Conservation (phyloP, 352 stramenopile species). For the Globisporangium yorkense region DNA sequence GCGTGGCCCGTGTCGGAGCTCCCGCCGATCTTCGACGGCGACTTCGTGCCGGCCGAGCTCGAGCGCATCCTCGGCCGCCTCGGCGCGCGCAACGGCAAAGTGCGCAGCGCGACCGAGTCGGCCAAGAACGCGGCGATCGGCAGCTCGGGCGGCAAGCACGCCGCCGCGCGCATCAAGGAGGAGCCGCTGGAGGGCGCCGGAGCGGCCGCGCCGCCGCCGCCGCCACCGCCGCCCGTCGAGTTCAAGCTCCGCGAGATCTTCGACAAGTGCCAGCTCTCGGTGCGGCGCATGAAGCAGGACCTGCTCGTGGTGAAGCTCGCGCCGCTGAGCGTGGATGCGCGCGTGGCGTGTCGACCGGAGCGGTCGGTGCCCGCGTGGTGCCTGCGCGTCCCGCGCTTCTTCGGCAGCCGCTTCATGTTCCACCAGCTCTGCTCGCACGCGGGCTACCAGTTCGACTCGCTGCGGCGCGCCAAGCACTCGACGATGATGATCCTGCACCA, state of each 20-base stretch:
- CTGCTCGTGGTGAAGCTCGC: slow-evolving; percentile 73
- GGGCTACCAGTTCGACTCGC: slow-evolving; percentile 84
- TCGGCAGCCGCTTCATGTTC: slow-evolving; percentile 85
- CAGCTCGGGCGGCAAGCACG: slow-evolving; percentile 39
- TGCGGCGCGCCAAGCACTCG: slow-evolving; percentile 86
- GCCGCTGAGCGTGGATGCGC: neutral
- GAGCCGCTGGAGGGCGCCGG: slow-evolving; percentile 14
- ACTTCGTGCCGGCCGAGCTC: slow-evolving; percentile 72
- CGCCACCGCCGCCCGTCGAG: slow-evolving; percentile 26
- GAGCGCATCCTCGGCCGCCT: slow-evolving; percentile 71
- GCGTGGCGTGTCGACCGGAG: slow-evolving; percentile 29
- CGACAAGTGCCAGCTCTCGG: slow-evolving; percentile 39
- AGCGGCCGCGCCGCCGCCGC: neutral
- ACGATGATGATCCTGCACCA: slow-evolving; percentile 90
- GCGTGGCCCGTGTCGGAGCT: slow-evolving; percentile 52
- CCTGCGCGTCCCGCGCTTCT: slow-evolving; percentile 58
- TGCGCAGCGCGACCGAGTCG: slow-evolving; percentile 32
- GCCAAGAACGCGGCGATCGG: slow-evolving; percentile 35
- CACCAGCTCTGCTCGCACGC: slow-evolving; percentile 76
- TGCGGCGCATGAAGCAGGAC: slow-evolving; percentile 74
- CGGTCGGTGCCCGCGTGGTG: slow-evolving; percentile 47
- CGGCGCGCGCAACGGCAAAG: slow-evolving; percentile 54
- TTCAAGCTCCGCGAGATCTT: slow-evolving; percentile 72
- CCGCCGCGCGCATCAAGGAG: slow-evolving; percentile 41
- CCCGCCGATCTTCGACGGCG: slow-evolving; percentile 77